These are phyloP conservation scores for Ogataea chonburiensis DNA, from an alignment of 805 yeast species.

Conservation along the genomic window DNA sequence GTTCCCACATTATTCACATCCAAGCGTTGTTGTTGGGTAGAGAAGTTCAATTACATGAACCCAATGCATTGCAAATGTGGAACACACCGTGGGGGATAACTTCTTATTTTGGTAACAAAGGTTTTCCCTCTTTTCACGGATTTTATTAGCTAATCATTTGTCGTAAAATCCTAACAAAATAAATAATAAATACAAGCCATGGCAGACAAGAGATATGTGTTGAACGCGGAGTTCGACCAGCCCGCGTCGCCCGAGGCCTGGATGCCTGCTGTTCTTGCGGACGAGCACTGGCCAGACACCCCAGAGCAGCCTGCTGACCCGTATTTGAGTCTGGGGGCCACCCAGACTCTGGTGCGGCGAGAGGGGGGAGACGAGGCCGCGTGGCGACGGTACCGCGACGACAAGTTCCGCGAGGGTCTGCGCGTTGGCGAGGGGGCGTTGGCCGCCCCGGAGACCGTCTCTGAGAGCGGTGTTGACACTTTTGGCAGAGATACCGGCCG, in stretches of 20 bases:
- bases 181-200: too few relatives aligned
- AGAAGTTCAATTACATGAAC: too few relatives aligned
- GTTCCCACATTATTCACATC: too few relatives aligned
- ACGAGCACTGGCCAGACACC: constrained; percentile 29
- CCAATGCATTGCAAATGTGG: too few relatives aligned
- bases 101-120: too few relatives aligned
- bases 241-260: too few relatives aligned
- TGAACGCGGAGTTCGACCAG: constrained; percentile 11
- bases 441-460: constrained; percentile 19
- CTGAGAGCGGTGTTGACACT: constrained; percentile 28
- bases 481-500: constrained; percentile 26
- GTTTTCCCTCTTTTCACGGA: too few relatives aligned
- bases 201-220: not conserved
- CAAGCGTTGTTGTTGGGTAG: too few relatives aligned
- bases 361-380: constrained; percentile 28
- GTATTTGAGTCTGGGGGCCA: constrained; percentile 20
- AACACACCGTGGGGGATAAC: too few relatives aligned
- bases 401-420: constrained; percentile 21
- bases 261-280: constrained; percentile 29
- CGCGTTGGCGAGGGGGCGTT: too few relatives aligned
- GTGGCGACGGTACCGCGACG: constrained; percentile 30
- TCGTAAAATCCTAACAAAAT: too few relatives aligned
- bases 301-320: constrained; percentile 18
- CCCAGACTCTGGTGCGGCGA: constrained; percentile 26
- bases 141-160: too few relatives aligned